phyloP scores from a whole-genome alignment of 2,329 filamentous ascomycete species.

The Talaromyces marneffei region DNA sequence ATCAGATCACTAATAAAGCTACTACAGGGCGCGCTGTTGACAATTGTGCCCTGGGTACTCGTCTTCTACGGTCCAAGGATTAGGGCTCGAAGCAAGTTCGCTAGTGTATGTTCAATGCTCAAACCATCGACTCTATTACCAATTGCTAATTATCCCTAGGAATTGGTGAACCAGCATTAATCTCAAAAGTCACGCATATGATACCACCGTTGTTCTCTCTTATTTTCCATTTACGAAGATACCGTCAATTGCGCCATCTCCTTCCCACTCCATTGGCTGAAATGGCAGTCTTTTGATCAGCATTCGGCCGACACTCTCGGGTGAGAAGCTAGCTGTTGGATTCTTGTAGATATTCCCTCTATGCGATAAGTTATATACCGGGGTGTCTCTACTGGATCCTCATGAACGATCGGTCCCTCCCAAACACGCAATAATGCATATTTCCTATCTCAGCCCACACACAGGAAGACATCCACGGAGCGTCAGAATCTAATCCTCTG shows the following conservation, averaged over 20 bases:
- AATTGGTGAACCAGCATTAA: constrained; percentile 11
- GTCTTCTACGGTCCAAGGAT: constrained; percentile 74
- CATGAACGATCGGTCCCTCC: not conserved
- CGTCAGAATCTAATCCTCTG: not conserved
- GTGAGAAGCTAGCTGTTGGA: not conserved
- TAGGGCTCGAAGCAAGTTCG: constrained; percentile 69
- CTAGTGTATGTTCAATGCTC: constrained; percentile 46
- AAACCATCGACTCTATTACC: too few relatives aligned
- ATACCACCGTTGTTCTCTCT: not conserved
- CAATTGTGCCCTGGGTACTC: constrained; percentile 80
- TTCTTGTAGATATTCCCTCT: not conserved
- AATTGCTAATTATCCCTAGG: constrained; percentile 14
- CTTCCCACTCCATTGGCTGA: constrained; percentile 25
- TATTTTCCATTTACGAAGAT: not conserved
- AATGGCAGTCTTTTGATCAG: constrained; percentile 13
- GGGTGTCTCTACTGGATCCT: too few relatives aligned
- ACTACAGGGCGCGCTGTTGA: constrained; percentile 51
- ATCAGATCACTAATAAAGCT: not conserved
- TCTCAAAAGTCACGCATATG: not conserved
- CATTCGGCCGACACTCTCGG: constrained; percentile 23
- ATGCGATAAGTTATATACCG: not conserved
- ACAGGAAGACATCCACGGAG: not conserved
- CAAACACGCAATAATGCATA: not conserved
- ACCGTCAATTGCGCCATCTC: constrained; percentile 30
- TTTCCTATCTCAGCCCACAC: not conserved